Conservation (phyloP, 176 grass and related monocot genomes). For the Hyparrhenia diplandra region DNA sequence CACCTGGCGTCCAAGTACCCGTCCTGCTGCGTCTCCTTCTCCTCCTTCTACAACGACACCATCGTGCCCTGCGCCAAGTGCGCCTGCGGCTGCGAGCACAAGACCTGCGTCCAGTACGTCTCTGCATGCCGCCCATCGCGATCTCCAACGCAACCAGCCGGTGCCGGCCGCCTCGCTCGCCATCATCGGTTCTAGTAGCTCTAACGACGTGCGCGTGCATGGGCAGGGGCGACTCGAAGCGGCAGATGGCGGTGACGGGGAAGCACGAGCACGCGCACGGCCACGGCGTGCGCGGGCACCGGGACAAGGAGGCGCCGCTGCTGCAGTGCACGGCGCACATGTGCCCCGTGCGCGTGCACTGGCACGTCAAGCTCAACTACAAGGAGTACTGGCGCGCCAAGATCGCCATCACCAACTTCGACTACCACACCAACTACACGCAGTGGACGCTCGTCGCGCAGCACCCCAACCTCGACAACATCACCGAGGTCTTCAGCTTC, state of each 20-base stretch:
- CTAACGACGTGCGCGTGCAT: background rate
- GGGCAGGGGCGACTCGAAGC: slow-evolving; percentile 47
- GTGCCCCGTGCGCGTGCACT: slow-evolving; percentile 93
- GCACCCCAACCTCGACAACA: slow-evolving; percentile 85
- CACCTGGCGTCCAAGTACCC: slow-evolving; percentile 82
- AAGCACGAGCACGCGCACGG: slow-evolving; percentile 50
- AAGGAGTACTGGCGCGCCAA: slow-evolving; percentile 91
- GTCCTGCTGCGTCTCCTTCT: slow-evolving; percentile 87
- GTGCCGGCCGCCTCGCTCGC: too few species aligned
- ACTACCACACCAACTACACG: slow-evolving; percentile 96
- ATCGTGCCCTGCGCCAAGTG: slow-evolving; percentile 83
- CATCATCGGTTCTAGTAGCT: background rate
- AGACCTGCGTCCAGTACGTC: slow-evolving; percentile 69
- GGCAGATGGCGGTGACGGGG: slow-evolving; percentile 33
- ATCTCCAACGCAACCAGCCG: too few species aligned
- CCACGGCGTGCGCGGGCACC: background rate
- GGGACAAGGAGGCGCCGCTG: slow-evolving; percentile 28
- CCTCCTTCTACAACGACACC: slow-evolving; percentile 95
- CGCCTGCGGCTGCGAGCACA: slow-evolving; percentile 84
- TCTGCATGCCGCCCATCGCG: too few species aligned
- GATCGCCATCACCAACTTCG: slow-evolving; percentile 87
- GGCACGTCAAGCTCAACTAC: slow-evolving; percentile 98
- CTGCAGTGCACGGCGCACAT: slow-evolving; percentile 91
- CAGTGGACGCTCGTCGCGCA: slow-evolving; percentile 91
- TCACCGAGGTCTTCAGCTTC: slow-evolving; percentile 95